Base-by-base conservation (phyloP, 2,329 filamentous ascomycete genomes). In the Colletotrichum caudatum region DNA sequence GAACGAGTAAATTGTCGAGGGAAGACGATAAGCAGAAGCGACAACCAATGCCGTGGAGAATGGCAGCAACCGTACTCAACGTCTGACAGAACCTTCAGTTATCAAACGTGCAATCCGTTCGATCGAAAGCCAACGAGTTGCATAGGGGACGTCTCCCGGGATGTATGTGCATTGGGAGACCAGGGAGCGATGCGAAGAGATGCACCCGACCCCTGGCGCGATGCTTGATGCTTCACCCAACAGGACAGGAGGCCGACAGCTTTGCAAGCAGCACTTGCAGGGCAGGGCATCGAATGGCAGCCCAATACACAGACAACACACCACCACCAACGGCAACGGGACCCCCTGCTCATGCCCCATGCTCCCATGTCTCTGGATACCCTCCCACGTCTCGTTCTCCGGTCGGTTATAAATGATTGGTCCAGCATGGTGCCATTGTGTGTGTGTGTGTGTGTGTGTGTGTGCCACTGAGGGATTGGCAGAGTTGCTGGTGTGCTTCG, bases 261-360 rank as follows among this genome's bases (percentile, higher is more conserved):
- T 37, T 50, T 37, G 56, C 39, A 41, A 67, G 44, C 48, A 53
- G 48, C 35, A 23, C n/a, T 54, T 53, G 54, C 59, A 69, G 69
- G 65, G 65, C 59, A 64, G 58, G 64, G 51, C 58, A 71, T 71
- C 69, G 69, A 71, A 71, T 71, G 65, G 69, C 44, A 71, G 69
- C 65, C 64, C 69, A 71, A 71, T 65, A 69, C 65, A 69, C 53
- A 48, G 69, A 71, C 69, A 65, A 71, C 69, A 71, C 69, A 69
- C 69, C 69, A 71, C 69, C n/a, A 57, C 33, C 59, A 64, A 71
- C 65, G 23, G 54, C 65, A 69, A 53, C 59, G 39, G 37, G 41
- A 69, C 54, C 69, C 69, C 69, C 59, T 71, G 69, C 63, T 46
- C 37, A 54, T 41, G 58, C 29, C 53, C 54, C 53, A 64, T 69